Percentiles rank a stretch among this genome's conserved stretches.
phyloP scores from a whole-genome alignment of 495 filamentous ascomycete genomes.

The Tetracladium setigerum region DNA sequence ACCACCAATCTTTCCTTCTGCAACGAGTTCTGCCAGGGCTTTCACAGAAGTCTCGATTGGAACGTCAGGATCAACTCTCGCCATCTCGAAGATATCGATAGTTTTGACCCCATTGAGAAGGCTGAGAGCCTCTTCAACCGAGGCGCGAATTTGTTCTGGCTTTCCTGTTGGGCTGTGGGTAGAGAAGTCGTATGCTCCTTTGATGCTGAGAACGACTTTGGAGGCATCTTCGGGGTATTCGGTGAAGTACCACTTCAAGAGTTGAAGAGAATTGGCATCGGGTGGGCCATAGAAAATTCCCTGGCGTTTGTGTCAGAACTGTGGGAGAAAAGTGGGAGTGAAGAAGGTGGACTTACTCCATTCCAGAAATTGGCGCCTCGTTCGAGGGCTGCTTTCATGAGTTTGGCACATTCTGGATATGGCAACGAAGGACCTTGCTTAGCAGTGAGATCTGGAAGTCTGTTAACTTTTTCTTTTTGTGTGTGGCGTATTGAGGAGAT shows the following conservation, averaged over 20 bases:
- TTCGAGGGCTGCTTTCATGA: slow-evolving; percentile 49
- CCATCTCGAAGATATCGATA: slow-evolving; percentile 72
- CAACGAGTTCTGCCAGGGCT: slow-evolving; percentile 37
- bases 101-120: slow-evolving; percentile 61
- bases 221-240: slow-evolving; percentile 56
- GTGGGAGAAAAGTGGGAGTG: neutral
- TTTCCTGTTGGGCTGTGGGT: neutral
- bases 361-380: slow-evolving; percentile 69
- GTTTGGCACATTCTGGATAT: too few relatives aligned
- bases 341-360: slow-evolving; percentile 31
- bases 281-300: slow-evolving; percentile 67
- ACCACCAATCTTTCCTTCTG: slow-evolving; percentile 65
- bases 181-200: slow-evolving; percentile 36
- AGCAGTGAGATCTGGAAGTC: too few relatives aligned
- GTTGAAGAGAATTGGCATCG: slow-evolving; percentile 55
- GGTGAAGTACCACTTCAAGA: slow-evolving; percentile 56
- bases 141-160: slow-evolving; percentile 51
- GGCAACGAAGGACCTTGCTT: too few relatives aligned
- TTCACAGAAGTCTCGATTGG: slow-evolving; percentile 32
- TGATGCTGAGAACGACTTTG: slow-evolving; percentile 56
- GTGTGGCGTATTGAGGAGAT: too few relatives aligned
- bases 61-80: slow-evolving; percentile 56
- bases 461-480: too few relatives aligned
- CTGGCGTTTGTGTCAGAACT: slow-evolving; percentile 9
- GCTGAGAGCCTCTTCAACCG: slow-evolving; percentile 56